Base-by-base conservation (phyloP, 805 yeast species). In the Metschnikowia cerradonensis region DNA sequence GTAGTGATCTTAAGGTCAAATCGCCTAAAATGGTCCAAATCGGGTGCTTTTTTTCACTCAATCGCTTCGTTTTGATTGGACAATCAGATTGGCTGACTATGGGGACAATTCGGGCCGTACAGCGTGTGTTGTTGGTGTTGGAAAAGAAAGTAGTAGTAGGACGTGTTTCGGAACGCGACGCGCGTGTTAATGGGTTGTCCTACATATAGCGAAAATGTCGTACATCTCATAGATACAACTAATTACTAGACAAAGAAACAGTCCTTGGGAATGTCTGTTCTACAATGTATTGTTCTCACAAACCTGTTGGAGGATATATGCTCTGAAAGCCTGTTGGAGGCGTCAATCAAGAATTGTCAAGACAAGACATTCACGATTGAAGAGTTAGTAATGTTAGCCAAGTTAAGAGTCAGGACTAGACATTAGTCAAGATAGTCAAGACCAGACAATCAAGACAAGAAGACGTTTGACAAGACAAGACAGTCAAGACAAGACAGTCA, bases 281-380 rank as follows among this genome's bases (percentile, higher is more conserved):
- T 36, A 36, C 19, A 20, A 26, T 26, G 4, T 26, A 8, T 30
- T 17, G 33, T 43, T 41, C 55, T 52, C 55, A 39, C 56, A 53
- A 53, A 50, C 56, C 56, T 53, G 56, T 53, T 53, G 56, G 56
- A 53, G 52, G 56, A 45, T 45, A 26, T 45, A 37, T 37, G 47
- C 34, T 36, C 17, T 26, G 23, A 14, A 31, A n/a, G 50, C 55
- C 55, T 52, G 52, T 52, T 52, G 52, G 55, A 52, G 55, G 55
- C 52, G 26, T 22, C 26, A 26, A 26, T 26, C 30, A 26, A 26
- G 11, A 26, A 17, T 33, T 20, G 8, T 8, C 32, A 41, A 22
- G 36, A 26, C 30, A 26, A 15, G 36, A 26, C 30, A 26, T 26
- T 26, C 30, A 26, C 4, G 30, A 26, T 26, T 26, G 30, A 26